A percentile compares a stretch with the other conserved stretches of the same genome.
phyloP scores from a whole-genome alignment of 1,284 basidiomycete genomes.

The Ustilago sp. region DNA sequence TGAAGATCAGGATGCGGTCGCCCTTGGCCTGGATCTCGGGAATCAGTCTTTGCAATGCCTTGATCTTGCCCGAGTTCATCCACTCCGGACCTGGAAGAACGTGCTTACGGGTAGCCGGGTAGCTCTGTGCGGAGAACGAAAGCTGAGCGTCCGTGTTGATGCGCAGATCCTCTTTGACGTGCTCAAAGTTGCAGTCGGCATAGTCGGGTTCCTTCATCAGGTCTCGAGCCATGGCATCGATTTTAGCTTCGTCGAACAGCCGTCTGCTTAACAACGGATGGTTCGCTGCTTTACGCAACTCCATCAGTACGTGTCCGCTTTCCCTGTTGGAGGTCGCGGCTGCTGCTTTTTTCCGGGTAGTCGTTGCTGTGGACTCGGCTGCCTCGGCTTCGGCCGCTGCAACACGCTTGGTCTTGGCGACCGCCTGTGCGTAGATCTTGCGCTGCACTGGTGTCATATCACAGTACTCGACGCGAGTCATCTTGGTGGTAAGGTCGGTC shows the following conservation, averaged over 20 bases:
- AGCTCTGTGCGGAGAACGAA: constrained; percentile 49
- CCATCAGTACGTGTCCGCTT: constrained; percentile 86
- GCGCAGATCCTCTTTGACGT: constrained; percentile 66
- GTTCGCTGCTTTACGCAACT: constrained; percentile 91
- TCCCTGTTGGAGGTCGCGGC: constrained; percentile 34
- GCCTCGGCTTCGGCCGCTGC: constrained; percentile 77
- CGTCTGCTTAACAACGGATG: constrained; percentile 95
- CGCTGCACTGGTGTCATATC: constrained; percentile 87
- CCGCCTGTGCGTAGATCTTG: constrained; percentile 85
- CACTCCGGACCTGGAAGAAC: constrained; percentile 81
- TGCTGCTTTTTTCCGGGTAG: constrained; percentile 24
- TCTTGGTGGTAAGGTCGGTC: constrained; percentile 90
- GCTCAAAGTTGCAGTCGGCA: constrained; percentile 62
- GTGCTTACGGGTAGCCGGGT: constrained; percentile 74
- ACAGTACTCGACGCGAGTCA: constrained; percentile 92
- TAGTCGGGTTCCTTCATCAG: constrained; percentile 87
- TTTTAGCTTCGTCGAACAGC: constrained; percentile 81
- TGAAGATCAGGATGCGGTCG: constrained; percentile 91
- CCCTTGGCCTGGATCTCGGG: constrained; percentile 78
- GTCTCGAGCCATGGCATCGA: constrained; percentile 82
- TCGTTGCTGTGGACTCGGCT: background rate
- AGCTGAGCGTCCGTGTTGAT: constrained; percentile 69
- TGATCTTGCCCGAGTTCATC: constrained; percentile 89
- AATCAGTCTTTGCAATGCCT: constrained; percentile 80
- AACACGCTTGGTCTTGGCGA: constrained; percentile 76